Evolutionary conservation across 179 eudicot genomes (phyloP), one percentile per base, ranked within the genome.

Genomic region (Beta macrorhiza): DNA sequence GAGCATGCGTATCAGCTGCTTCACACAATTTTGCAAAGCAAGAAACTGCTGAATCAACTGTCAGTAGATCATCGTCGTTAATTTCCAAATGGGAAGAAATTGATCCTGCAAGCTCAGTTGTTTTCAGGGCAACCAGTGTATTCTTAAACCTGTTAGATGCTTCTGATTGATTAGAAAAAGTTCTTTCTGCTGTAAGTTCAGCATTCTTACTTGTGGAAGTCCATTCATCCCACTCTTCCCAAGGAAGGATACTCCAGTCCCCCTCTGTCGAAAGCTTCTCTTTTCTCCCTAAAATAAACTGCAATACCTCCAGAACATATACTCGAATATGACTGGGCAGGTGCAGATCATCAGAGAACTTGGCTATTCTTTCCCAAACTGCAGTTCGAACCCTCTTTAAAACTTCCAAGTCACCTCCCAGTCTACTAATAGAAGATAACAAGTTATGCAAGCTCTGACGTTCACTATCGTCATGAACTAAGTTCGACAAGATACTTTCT

Each of bases 291-390:
- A 83, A 71, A 55, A 94, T 85, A 53, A 79, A 91, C 74, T 94
- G 99, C 97, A 97, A 90, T 78, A 93, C 90, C 90, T 97, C 98
- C 79, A 94, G 84, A 61, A 83, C 82, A 78, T 92, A 90, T 11
- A 97, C 97, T 72, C 99, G 92, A 52, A 88, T 85, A 83, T 90
- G 91, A 81, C 87, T 90, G 55, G 98, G 95, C 74, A 97, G 90
- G 81, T 84, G 85, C 87, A 94, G 82, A 86, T 94, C 81, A 73
- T 92, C 95, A 75, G 97, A 97, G 79, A 94, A 91, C 79, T 83
- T 84, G 77, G 90, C 89, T 87, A 97, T 67, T 87, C 91, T 91
- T 77, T 91, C 91, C 99, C 99, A 97, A 78, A 97, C 94, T 75
- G 91, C 89, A 75, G 70, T 83, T 75, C 99, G 92, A 65, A 94